Evolutionary conservation across 805 yeast genomes (phyloP), one percentile per base, ranked within the genome.

Genomic region (Ogataea glucozyma): DNA sequence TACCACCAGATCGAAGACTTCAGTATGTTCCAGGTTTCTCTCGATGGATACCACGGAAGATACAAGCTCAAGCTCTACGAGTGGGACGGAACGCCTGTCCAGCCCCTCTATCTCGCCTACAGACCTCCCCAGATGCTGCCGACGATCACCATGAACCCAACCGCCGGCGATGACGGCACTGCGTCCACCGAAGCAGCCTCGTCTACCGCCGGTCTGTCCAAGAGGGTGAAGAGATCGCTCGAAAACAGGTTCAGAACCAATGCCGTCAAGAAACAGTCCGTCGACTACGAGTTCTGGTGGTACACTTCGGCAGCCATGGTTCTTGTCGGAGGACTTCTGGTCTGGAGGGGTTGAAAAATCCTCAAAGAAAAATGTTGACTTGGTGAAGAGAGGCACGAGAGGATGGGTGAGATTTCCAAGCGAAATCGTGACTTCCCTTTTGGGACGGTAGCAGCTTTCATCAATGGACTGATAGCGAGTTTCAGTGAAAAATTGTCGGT

Each of bases 61-160:
- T 82, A 81, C 67, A 76, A 78, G 52, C 75, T 93, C 44, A 82
- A 82, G 48, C 69, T 93, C 46, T 83, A 76, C 66, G 81, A 83
- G 67, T 83, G 76, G 54, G 88, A 84, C 62, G 97, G 97, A 13
- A 64, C 86, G 13, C 80, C 80, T 33, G 66, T 85, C 72, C 91
- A 88, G 52, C 98, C 99, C 0, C 65, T 93, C 57, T 93, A 88
- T 65, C 74, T 93, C 63, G 96, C 95, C 2, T 93, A 90, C 70
- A 77, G 78, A 56, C 99, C 99, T 5, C 95, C 99, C 8, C 75
- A 85, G 78, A 93, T 93, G 99, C 78, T 93, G 47, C 99, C 99
- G 17, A 93, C 98, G 1, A 67, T 62, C 40, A 90, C 97, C 0
- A 69, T 93, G 73, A 91, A 90, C 65, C 99, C 99, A 17, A 86